A percentile compares a stretch with the other conserved stretches of the same genome.
Conservation (phyloP, 1,284 basidiomycete genomes). For the Xerocomus minutiporus region DNA sequence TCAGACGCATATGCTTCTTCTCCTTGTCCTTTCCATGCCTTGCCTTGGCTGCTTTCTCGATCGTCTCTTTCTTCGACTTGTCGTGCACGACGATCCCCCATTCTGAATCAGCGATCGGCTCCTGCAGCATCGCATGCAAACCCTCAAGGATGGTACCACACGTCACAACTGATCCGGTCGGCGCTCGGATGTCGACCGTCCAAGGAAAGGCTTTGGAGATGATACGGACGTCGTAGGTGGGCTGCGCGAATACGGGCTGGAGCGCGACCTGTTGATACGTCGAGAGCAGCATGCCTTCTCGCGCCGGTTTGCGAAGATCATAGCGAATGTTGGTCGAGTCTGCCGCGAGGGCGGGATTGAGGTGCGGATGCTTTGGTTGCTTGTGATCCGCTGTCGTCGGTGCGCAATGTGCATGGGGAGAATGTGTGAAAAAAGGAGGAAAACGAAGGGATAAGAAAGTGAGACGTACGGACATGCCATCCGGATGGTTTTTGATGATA, state of each 20-base stretch:
- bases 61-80: constrained; percentile 37
- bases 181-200: constrained; percentile 47
- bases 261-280: constrained; percentile 39
- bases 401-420: not conserved
- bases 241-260: constrained; percentile 34
- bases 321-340: constrained; percentile 49
- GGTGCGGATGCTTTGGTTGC: constrained; percentile 36
- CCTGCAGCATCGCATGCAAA: constrained; percentile 45
- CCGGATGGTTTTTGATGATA: constrained; percentile 12
- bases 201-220: constrained; percentile 58
- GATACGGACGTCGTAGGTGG: constrained; percentile 39
- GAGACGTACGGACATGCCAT: constrained; percentile 20
- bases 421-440: not conserved
- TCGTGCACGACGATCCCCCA: constrained; percentile 50
- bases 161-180: constrained; percentile 37
- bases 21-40: constrained; percentile 28
- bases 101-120: constrained; percentile 53
- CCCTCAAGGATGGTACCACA: constrained; percentile 52
- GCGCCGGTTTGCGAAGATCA: constrained; percentile 43
- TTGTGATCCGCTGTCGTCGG: constrained; percentile 17
- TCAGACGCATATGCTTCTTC: constrained; percentile 32
- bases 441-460: not conserved
- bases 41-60: constrained; percentile 37
- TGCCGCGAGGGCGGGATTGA: constrained; percentile 48
- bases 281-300: constrained; percentile 38